phyloP scores from a whole-genome alignment of 768 basidiomycete genomes.

The Pulveroboletus frians region DNA sequence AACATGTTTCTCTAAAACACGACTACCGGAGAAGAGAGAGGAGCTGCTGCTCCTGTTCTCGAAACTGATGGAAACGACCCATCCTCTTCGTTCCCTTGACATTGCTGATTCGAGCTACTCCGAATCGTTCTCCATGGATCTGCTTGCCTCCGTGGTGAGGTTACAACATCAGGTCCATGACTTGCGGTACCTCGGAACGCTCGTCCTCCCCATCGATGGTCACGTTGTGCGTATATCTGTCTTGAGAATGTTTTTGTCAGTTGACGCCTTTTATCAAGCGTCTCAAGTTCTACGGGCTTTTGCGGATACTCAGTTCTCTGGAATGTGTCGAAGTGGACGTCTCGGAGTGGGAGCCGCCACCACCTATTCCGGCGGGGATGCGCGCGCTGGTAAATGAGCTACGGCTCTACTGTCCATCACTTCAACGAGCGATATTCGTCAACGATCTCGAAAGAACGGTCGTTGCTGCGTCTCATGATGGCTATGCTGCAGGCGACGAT shows the following conservation, averaged over 20 bases:
- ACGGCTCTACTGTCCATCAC: constrained; percentile 51
- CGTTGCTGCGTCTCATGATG: constrained; percentile 32
- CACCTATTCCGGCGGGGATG: constrained; percentile 45
- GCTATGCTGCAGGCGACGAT: constrained; percentile 26
- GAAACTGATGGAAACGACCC: constrained; percentile 41
- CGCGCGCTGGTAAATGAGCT: constrained; percentile 58
- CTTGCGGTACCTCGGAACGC: constrained; percentile 57
- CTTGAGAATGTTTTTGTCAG: background rate
- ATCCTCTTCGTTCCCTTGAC: constrained; percentile 48
- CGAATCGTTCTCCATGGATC: constrained; percentile 48
- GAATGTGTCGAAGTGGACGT: constrained; percentile 60
- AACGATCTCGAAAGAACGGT: constrained; percentile 57
- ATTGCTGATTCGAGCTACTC: constrained; percentile 59
- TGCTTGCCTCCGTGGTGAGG: constrained; percentile 41
- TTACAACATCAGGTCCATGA: constrained; percentile 32
- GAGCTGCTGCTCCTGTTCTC: constrained; percentile 49
- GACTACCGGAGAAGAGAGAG: constrained; percentile 41
- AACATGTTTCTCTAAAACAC: constrained; percentile 61
- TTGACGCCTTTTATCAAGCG: constrained; percentile 38
- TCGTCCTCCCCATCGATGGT: constrained; percentile 55
- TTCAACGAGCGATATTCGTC: constrained; percentile 55
- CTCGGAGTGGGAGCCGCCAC: constrained; percentile 60
- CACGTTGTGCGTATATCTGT: constrained; percentile 22
- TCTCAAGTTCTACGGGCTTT: constrained; percentile 54
- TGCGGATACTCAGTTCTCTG: constrained; percentile 48